Evolutionary conservation across 2,329 filamentous ascomycete genomes (phyloP).

Genomic region (Neonectria punicea): DNA sequence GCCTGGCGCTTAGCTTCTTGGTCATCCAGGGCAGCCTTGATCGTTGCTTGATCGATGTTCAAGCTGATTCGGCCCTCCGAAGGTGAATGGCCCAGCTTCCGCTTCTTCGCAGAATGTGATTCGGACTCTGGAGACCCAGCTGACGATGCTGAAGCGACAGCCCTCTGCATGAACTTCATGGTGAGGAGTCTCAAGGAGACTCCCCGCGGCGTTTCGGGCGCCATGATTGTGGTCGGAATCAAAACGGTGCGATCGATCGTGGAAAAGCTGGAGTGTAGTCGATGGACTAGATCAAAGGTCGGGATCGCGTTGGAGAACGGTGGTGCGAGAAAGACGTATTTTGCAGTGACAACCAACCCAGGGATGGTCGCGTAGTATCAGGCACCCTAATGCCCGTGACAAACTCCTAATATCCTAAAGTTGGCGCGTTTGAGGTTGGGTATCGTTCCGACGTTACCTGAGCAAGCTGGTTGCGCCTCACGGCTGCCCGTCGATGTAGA

Average conservation of each 20-base stretch:
- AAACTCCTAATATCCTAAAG: not conserved
- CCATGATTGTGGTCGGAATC: constrained; percentile 46
- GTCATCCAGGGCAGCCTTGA: constrained; percentile 71
- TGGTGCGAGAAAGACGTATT: not conserved
- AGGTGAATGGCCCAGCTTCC: constrained; percentile 58
- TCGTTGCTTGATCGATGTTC: constrained; percentile 65
- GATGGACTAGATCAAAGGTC: not conserved
- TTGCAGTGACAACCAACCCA: not conserved
- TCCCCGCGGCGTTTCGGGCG: constrained; percentile 66
- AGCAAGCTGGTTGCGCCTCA: not conserved
- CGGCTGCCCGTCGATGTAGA: constrained; percentile 11
- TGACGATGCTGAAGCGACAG: constrained; percentile 69
- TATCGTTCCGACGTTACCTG: not conserved
- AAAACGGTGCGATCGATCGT: not conserved
- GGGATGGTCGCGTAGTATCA: not conserved
- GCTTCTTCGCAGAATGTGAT: constrained; percentile 69
- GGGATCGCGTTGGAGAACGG: not conserved
- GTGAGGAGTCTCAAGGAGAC: constrained; percentile 91
- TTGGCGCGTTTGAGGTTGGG: not conserved
- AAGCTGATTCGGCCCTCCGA: constrained; percentile 51
- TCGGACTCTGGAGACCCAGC: constrained; percentile 59
- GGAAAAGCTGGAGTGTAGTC: not conserved
- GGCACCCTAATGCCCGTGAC: not conserved
- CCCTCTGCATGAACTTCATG: constrained; percentile 98
- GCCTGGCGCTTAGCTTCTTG: constrained; percentile 74